Evolutionary conservation across 2,329 filamentous ascomycete species (phyloP), one percentile per base, ranked within the genome.

Genomic region (Fusarium haematococcum): DNA sequence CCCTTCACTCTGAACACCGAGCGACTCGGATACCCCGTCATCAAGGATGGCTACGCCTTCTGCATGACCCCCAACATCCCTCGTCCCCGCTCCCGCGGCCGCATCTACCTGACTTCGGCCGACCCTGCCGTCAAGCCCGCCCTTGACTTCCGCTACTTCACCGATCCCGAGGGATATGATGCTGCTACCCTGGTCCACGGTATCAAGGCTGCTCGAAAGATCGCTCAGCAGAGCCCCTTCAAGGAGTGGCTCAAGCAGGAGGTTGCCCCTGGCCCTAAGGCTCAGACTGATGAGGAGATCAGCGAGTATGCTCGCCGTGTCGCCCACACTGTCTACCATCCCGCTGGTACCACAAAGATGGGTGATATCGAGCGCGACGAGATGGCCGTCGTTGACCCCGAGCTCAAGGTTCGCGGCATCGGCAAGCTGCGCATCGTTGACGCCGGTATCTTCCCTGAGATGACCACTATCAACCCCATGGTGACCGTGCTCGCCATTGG

Each of bases 61-160:
- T 97, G 94, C 89, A 97, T 97, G 92, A 97, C 94, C 18, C 94
- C 94, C 79, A 97, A 97, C 86, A 97, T 97, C 79, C 94, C 94
- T 37, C 93, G 94, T 27, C 93, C 94, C 32, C 91, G 93, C 63
- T 95, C 93, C 56, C 91, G 92, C 64, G 94, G 94, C 68, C 90
- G 91, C 74, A 86, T 96, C 79, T 96, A 93, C 85, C 90, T 96
- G 75, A 94, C 92, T 63, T 94, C 92, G 32, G 83, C 91, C 39
- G 93, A 96, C 83, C 93, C 94, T 1, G 87, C 80, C 74, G 91
- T 94, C 81, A 96, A 96, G 85, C 94, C 94, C 18, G 92, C 94
- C 4, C 90, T 97, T 70, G 94, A 97, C 85, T 96, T 96, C 91
- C 91, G 92, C 79, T 97, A 97, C 87, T 96, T 97, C 87, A 95